Evolutionary conservation across 2,329 filamentous ascomycete genomes (phyloP).

Genomic region (Monosporascus sp.): DNA sequence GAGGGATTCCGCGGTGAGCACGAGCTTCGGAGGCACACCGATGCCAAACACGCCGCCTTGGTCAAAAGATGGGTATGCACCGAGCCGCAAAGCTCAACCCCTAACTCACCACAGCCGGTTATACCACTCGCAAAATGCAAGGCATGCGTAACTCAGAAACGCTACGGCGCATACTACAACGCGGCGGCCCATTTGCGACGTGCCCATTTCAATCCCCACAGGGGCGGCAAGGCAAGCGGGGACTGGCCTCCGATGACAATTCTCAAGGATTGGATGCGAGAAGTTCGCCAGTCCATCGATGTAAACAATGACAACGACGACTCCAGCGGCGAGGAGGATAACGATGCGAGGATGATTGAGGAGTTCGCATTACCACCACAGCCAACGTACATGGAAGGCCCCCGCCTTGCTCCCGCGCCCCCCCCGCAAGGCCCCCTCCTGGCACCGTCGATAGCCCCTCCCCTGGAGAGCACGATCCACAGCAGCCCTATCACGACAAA

Average conservation of each 20-base stretch:
- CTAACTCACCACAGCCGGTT: constrained; percentile 39
- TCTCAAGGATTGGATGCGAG: constrained; percentile 56
- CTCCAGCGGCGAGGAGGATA: constrained; percentile 49
- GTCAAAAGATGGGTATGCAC: constrained; percentile 53
- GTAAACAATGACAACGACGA: constrained; percentile 38
- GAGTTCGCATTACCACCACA: constrained; percentile 43
- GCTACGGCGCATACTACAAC: constrained; percentile 55
- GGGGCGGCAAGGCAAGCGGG: constrained; percentile 51
- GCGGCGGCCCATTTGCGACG: constrained; percentile 53
- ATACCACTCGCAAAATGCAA: constrained; percentile 52
- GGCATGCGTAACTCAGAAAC: constrained; percentile 50
- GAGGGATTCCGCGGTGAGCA: constrained; percentile 89
- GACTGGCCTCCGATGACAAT: constrained; percentile 55
- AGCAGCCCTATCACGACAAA: constrained; percentile 27
- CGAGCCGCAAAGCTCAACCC: constrained; percentile 37
- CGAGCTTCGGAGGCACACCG: constrained; percentile 67
- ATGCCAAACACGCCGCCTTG: constrained; percentile 51
- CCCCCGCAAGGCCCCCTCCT: constrained; percentile 23
- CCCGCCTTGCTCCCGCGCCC: constrained; percentile 27
- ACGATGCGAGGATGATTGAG: constrained; percentile 34
- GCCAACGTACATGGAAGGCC: constrained; percentile 25
- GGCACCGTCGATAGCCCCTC: constrained; percentile 26
- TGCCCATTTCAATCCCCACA: constrained; percentile 52
- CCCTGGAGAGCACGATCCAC: constrained; percentile 27
- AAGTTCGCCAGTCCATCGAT: constrained; percentile 47